phyloP scores from a whole-genome alignment of 179 eudicot species.

The Silene vulgaris region DNA sequence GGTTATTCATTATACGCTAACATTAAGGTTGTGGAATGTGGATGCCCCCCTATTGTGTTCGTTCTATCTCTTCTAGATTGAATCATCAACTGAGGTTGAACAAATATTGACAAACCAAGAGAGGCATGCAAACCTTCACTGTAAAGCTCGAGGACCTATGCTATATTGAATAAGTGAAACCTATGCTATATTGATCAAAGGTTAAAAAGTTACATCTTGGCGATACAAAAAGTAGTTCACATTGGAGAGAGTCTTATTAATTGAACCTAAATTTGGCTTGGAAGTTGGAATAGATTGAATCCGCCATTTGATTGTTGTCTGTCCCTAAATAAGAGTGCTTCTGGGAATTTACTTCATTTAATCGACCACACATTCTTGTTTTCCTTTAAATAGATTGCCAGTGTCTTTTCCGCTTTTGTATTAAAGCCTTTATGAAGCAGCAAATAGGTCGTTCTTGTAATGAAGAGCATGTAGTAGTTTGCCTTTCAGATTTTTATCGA shows the following conservation, averaged over 20 bases:
- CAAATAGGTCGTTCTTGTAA: neutral
- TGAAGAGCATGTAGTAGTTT: too few relatives aligned
- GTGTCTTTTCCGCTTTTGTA: neutral
- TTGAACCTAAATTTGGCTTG: neutral
- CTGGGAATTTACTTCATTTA: neutral
- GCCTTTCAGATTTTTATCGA: neutral
- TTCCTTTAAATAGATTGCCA: neutral
- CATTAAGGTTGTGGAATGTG: too few relatives aligned
- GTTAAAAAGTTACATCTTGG: too few relatives aligned
- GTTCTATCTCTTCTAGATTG: too few relatives aligned
- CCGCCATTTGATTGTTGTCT: neutral
- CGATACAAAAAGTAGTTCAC: neutral
- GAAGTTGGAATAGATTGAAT: neutral
- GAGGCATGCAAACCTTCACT: too few relatives aligned
- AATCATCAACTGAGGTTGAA: too few relatives aligned
- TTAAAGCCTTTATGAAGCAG: neutral
- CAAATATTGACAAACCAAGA: too few relatives aligned
- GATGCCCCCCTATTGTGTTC: too few relatives aligned
- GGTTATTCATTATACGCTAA: conserved; percentile 38
- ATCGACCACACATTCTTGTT: neutral
- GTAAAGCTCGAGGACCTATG: too few relatives aligned
- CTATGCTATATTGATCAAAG: too few relatives aligned
- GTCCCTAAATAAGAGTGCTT: neutral
- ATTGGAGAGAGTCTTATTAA: neutral
- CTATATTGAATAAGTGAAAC: too few relatives aligned